phyloP scores from a whole-genome alignment of 2,329 filamentous ascomycete genomes.

The Aspergillus eucalypticola region DNA sequence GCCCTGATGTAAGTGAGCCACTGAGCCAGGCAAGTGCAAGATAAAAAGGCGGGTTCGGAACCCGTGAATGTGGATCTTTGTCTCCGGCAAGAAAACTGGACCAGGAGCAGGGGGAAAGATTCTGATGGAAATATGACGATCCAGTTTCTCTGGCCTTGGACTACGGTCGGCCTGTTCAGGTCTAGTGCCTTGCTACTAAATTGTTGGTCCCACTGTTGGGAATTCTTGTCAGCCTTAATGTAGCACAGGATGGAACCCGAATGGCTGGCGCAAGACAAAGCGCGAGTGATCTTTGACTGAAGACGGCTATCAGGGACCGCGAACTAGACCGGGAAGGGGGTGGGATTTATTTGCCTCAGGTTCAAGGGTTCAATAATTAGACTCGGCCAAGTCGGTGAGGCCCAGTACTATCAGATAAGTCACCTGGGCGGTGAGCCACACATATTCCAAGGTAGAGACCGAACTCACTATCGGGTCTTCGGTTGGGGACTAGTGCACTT shows the following conservation, averaged over 20 bases:
- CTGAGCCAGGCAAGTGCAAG: conserved; percentile 1
- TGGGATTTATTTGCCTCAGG: not conserved
- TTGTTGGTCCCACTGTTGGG: conserved; percentile 1
- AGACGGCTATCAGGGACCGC: not conserved
- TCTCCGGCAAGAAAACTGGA: conserved; percentile 7
- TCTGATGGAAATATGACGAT: conserved; percentile 9
- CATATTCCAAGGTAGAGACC: too few relatives aligned
- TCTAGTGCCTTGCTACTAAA: not conserved
- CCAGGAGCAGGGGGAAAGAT: not conserved
- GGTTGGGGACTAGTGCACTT: conserved; percentile 7
- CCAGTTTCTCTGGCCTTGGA: not conserved
- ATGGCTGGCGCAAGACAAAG: not conserved
- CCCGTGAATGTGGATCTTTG: conserved; percentile 25
- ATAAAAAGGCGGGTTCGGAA: conserved; percentile 20
- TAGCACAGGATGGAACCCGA: not conserved
- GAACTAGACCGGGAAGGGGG: not conserved
- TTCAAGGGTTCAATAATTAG: too few relatives aligned
- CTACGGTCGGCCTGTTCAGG: not conserved
- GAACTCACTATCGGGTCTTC: conserved; percentile 11
- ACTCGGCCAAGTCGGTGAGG: not conserved
- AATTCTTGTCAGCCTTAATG: conserved; percentile 2
- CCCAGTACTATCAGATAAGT: not conserved
- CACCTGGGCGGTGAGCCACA: conserved; percentile 21
- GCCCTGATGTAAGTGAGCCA: conserved; percentile 19
- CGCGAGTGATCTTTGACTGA: not conserved